A percentile compares a stretch with the other conserved stretches of the same genome.
phyloP scores from a whole-genome alignment of 208 protist genomes.

The Lotmaria passim region DNA sequence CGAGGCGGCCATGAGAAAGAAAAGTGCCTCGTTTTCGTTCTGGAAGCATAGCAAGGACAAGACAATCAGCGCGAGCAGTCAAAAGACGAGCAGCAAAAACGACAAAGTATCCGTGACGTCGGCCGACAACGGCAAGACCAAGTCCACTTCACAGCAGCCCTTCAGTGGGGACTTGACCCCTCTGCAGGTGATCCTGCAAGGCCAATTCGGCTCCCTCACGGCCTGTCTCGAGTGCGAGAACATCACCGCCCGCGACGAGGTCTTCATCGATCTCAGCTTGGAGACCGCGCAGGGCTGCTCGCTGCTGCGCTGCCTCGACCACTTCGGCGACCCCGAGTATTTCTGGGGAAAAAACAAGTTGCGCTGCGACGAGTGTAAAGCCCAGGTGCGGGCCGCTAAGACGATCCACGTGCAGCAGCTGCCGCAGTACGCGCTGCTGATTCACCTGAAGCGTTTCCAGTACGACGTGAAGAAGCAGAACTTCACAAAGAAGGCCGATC shows the following conservation, averaged over 20 bases:
- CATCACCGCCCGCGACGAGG: slow-evolving; percentile 63
- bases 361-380: slow-evolving; percentile 78
- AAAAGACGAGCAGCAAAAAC: slow-evolving; percentile 17
- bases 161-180: slow-evolving; percentile 40
- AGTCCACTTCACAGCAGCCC: slow-evolving; percentile 6
- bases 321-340: slow-evolving; percentile 80
- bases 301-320: slow-evolving; percentile 72
- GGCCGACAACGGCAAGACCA: not conserved
- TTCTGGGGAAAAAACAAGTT: slow-evolving; percentile 87
- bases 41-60: slow-evolving; percentile 47
- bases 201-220: slow-evolving; percentile 76
- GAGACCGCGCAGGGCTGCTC: slow-evolving; percentile 83
- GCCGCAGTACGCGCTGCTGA: slow-evolving; percentile 84
- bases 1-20: slow-evolving; percentile 51
- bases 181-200: slow-evolving; percentile 77
- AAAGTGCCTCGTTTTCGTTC: slow-evolving; percentile 42
- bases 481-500: slow-evolving; percentile 83
- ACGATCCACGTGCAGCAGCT: slow-evolving; percentile 84
- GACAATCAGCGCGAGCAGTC: slow-evolving; percentile 16
- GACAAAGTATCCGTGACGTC: slow-evolving; percentile 13
- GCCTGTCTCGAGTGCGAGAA: slow-evolving; percentile 80
- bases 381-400: slow-evolving; percentile 70
- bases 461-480: slow-evolving; percentile 72
- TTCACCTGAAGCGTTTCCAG: slow-evolving; percentile 94
- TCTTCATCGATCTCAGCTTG: slow-evolving; percentile 86